These are phyloP conservation scores for Claviceps sp. DNA, from an alignment of 2,329 filamentous ascomycete species.

Conservation along the genomic window DNA sequence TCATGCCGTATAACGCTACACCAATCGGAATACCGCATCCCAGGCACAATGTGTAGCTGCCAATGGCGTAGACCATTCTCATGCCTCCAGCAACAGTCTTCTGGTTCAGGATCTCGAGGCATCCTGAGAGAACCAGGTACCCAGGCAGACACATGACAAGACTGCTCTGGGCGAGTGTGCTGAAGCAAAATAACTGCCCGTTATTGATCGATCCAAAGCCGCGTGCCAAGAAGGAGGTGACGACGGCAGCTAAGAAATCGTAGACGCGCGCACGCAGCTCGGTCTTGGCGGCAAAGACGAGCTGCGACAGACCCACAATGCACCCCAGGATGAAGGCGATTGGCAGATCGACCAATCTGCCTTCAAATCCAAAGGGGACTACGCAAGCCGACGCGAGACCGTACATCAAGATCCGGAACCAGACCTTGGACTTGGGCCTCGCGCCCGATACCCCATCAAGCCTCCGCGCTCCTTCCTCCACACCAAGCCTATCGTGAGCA, in stretches of 20 bases:
- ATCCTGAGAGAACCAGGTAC: constrained; percentile 31
- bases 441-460: constrained; percentile 41
- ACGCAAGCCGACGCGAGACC: constrained; percentile 65
- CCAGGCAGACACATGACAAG: constrained; percentile 64
- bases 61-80: constrained; percentile 62
- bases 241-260: constrained; percentile 41
- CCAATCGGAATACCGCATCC: constrained; percentile 64
- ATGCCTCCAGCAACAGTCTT: constrained; percentile 60
- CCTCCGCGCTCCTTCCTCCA: constrained; percentile 52
- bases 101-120: constrained; percentile 54
- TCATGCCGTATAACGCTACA: constrained; percentile 50
- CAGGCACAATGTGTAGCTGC: constrained; percentile 55
- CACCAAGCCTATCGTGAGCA: constrained; percentile 57
- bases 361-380: constrained; percentile 68
- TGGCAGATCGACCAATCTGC: constrained; percentile 64
- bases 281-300: constrained; percentile 60
- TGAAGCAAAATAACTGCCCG: constrained; percentile 54
- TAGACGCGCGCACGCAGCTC: constrained; percentile 49
- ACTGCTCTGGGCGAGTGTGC: constrained; percentile 57
- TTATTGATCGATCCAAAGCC: constrained; percentile 51
- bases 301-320: constrained; percentile 62
- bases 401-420: constrained; percentile 51
- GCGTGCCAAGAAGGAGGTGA: constrained; percentile 57
- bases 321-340: constrained; percentile 64
- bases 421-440: constrained; percentile 33